A percentile compares a stretch with the other conserved stretches of the same genome.
These are phyloP conservation scores for Glebionis coronaria DNA, from an alignment of 129 eudicot species.

Conservation along the genomic window DNA sequence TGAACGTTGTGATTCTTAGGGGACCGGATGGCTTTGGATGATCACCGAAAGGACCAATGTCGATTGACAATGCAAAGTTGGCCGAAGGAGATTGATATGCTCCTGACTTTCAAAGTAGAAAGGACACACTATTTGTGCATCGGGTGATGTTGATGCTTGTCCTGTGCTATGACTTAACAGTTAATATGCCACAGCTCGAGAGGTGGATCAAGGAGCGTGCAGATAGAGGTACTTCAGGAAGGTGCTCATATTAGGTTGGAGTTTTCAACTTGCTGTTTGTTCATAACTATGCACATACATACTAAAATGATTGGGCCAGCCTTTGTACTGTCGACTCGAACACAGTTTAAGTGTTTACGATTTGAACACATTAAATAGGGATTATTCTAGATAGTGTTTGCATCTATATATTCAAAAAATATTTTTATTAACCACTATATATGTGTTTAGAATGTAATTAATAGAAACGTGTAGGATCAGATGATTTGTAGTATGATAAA, in stretches of 20 bases:
- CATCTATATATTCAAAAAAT: no score
- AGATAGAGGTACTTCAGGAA: slow-evolving; percentile 65
- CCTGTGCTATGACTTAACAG: slow-evolving; percentile 98
- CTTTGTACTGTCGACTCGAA: background rate
- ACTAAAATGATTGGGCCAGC: no score
- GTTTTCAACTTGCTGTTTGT: background rate
- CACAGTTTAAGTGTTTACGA: background rate
- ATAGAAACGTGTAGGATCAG: no score
- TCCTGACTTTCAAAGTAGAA: slow-evolving; percentile 91
- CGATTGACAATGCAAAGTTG: slow-evolving; percentile 86
- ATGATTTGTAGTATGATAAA: no score
- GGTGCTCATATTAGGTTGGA: slow-evolving; percentile 65
- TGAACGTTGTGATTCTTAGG: slow-evolving; percentile 93
- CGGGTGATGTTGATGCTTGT: slow-evolving; percentile 99
- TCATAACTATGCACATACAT: no score
- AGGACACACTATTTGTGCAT: slow-evolving; percentile 92
- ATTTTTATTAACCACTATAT: no score
- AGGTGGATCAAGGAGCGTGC: slow-evolving; percentile 88
- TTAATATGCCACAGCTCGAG: slow-evolving; percentile 88
- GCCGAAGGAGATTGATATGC: slow-evolving; percentile 99
- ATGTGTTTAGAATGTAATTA: no score
- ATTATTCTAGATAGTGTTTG: no score
- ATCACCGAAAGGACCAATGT: slow-evolving; percentile 93
- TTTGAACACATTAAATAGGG: background rate
- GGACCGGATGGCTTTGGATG: slow-evolving; percentile 97